Conservation (phyloP, 306 rosid genomes). For the Benincasa hispida region DNA sequence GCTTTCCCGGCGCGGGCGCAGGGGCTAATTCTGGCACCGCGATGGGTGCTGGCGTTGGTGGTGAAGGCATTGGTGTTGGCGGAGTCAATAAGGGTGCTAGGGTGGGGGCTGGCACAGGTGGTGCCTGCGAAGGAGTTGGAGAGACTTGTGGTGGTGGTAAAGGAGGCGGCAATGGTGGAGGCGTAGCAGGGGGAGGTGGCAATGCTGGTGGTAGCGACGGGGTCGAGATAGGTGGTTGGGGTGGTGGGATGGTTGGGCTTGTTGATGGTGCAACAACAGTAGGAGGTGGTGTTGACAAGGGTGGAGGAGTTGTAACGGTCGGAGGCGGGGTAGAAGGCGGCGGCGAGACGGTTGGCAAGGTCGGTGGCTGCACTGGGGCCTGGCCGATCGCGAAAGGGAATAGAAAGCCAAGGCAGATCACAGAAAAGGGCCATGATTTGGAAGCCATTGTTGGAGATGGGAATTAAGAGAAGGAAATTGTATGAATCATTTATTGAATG, state of each 20-base stretch:
- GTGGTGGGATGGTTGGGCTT: constrained; percentile 43
- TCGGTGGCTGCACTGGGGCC: constrained; percentile 28
- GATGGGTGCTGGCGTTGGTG: constrained; percentile 33
- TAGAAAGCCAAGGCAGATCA: constrained; percentile 16
- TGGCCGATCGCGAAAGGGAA: constrained; percentile 17
- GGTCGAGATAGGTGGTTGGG: constrained; percentile 7
- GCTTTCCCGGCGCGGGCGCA: constrained; percentile 49
- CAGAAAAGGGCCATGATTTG: constrained; percentile 6
- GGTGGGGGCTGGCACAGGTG: constrained; percentile 52
- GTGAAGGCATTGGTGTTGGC: constrained; percentile 39
- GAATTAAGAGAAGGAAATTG: constrained; percentile 1
- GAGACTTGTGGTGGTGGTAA: constrained; percentile 40
- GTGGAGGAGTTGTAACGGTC: constrained; percentile 30
- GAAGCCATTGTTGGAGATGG: constrained; percentile 20
- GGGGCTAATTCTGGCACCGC: constrained; percentile 35
- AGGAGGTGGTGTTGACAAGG: constrained; percentile 48
- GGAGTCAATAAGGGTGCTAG: constrained; percentile 36
- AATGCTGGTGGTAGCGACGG: constrained; percentile 16
- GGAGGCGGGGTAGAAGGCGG: constrained; percentile 37
- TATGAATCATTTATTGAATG: neutral
- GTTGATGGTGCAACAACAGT: constrained; percentile 6
- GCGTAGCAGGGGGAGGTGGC: constrained; percentile 28
- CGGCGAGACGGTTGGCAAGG: constrained; percentile 18
- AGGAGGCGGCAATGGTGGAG: constrained; percentile 33
- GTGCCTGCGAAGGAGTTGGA: constrained; percentile 49